Percentiles rank a stretch among this genome's conserved stretches.
Conservation (phyloP, 495 filamentous ascomycete species). For the Bryoglossum gracile region DNA sequence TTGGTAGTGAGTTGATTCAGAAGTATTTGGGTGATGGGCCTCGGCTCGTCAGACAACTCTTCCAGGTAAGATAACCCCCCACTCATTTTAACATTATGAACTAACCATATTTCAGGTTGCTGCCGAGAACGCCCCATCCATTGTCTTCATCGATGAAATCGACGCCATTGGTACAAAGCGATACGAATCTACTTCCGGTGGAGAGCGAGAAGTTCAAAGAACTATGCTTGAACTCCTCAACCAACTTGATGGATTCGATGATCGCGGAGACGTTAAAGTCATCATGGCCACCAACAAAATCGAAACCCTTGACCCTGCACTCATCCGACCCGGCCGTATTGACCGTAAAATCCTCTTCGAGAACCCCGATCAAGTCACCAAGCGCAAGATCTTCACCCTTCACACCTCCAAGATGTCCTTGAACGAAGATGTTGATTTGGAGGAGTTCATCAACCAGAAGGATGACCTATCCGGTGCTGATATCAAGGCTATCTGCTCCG, state of each 20-base stretch:
- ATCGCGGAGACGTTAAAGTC: slow-evolving; percentile 98
- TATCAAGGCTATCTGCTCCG: slow-evolving; percentile 98
- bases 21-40: slow-evolving; percentile 98
- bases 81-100: background rate
- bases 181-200: slow-evolving; percentile 94
- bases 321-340: slow-evolving; percentile 96
- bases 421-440: slow-evolving; percentile 88
- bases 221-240: slow-evolving; percentile 99
- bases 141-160: slow-evolving; percentile 99
- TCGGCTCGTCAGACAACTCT: slow-evolving; percentile 89
- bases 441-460: slow-evolving; percentile 98
- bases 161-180: slow-evolving; percentile 99
- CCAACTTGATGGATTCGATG: slow-evolving; percentile 97
- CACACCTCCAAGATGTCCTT: slow-evolving; percentile 99
- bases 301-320: slow-evolving; percentile 89
- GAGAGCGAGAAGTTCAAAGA: slow-evolving; percentile 94
- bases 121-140: slow-evolving; percentile 91
- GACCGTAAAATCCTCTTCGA: slow-evolving; percentile 99
- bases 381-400: slow-evolving; percentile 99
- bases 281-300: slow-evolving; percentile 99
- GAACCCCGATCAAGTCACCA: slow-evolving; percentile 98
- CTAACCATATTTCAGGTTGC: slow-evolving; percentile 53
- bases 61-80: slow-evolving; percentile 51
- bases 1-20: slow-evolving; percentile 96
- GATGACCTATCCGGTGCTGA: slow-evolving; percentile 96